Percentiles rank a stretch among this genome's conserved stretches.
phyloP scores from a whole-genome alignment of 108 stramenopile species.

The Skeletonema costatum region DNA sequence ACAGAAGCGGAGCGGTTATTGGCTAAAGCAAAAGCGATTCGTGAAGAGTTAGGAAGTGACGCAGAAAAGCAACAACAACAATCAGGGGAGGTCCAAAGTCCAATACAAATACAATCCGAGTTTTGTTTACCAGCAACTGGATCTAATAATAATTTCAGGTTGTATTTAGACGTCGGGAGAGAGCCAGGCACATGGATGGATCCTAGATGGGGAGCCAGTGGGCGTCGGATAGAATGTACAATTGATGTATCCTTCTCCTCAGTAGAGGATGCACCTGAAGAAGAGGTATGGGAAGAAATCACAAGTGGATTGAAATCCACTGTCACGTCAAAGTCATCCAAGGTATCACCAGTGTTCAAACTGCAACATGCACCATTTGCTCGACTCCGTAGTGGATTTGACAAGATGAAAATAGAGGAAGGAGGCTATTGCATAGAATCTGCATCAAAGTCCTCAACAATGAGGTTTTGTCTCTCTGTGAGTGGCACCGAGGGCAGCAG shows the following conservation, averaged over 20 bases:
- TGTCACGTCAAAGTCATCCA: conserved; percentile 40
- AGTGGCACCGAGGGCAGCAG: conserved; percentile 48
- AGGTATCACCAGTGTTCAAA: conserved; percentile 29
- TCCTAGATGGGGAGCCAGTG: conserved; percentile 79
- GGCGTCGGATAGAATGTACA: conserved; percentile 62
- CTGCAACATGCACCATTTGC: conserved; percentile 51
- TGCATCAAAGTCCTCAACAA: conserved; percentile 34
- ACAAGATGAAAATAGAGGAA: conserved; percentile 54
- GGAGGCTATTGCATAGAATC: conserved; percentile 72
- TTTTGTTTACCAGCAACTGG: conserved; percentile 14
- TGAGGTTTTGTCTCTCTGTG: conserved; percentile 60
- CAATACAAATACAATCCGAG: conserved; percentile 6
- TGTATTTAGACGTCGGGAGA: conserved; percentile 72
- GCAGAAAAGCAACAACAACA: not conserved
- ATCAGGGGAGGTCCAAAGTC: not conserved
- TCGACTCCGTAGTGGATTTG: conserved; percentile 67
- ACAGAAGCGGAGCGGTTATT: conserved; percentile 35
- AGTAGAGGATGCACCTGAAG: not conserved
- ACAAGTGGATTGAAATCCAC: conserved; percentile 53
- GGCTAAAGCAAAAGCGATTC: conserved; percentile 33
- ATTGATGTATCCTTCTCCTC: conserved; percentile 61
- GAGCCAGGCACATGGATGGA: conserved; percentile 88
- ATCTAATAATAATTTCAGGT: conserved; percentile 43
- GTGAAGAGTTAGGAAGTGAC: conserved; percentile 13
- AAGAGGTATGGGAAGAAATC: conserved; percentile 19